Base-by-base conservation (phyloP, 208 protist genomes). In the Acanthamoeba healyi region DNA sequence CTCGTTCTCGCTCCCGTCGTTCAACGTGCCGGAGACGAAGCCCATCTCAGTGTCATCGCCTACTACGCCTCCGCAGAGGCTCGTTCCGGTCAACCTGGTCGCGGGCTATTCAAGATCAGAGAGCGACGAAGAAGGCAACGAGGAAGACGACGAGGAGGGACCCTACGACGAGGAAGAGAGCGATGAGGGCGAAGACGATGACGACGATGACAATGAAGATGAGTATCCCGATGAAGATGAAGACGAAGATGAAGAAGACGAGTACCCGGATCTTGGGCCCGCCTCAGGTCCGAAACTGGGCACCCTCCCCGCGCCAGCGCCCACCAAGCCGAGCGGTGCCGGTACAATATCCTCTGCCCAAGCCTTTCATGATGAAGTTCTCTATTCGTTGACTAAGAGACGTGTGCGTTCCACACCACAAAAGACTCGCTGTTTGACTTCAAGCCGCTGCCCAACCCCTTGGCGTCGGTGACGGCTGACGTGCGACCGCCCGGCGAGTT, bases 11-110 rank as follows among this genome's bases (percentile, higher is more conserved):
- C 46, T 63, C 40, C 51, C 79, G 42, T 63, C 46, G 51, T 51
- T 63, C 42, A 61, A 87, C 46, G 34, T 61, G 34, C 51, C 79
- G 38, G 79, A 77, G 67, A 77, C 67, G 17, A 77, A 77, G 36
- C 67, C 67, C 36, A 17, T 77, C 29, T 40, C 32, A 5, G 34
- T 42, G 10, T 77, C 67, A 6, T 29, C 51, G 34, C n/a, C 79
- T 29, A 63, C 22, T 24, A 58, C 79, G 24, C 79, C 79, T 9
- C 51, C 32, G 44, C 51, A 51, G 79, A 9, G 29, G 40, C 6
- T 84, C 32, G 74, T 56, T 26, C 24, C 42, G 15, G 51, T 87
- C 79, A 87, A 87, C 79, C 34, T 63, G 34, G 79, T 29, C 6
- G 17, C 19, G 42, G 46, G 40, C 79, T 87, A 51, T 40, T 49